Evolutionary conservation across 73 alveolate genomes (phyloP), one percentile per base, ranked within the genome.

Genomic region (Paramecium primaurelia): DNA sequence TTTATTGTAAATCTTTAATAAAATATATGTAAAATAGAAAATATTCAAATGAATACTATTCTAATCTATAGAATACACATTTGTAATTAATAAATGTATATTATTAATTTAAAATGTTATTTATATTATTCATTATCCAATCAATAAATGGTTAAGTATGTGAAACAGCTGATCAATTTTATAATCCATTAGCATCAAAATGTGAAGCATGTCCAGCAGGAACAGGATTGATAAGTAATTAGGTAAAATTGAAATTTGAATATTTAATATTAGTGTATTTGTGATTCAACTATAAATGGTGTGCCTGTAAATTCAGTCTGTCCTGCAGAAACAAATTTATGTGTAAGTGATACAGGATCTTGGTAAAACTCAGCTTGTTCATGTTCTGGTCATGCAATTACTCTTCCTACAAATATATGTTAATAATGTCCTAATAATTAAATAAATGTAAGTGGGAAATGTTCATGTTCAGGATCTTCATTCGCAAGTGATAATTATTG

Each of bases 371-470:
- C 42, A 32, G 47, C 87, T 37, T 73, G 87, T 18, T 37, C 60
- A 12, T 73, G 87, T 73, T 37, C 58, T 73, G 87, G 87, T 37
- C 87, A 73, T 73, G 87, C 87, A 12, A 73, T 73, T 16, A 3
- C 87, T 3, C 18, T 38, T 3, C 37, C 87, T 12, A 73, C 58
- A n/a, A 42, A 44, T 32, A 12, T 49, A 16, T 80, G 91, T 12
- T 36, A 45, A 80, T 80, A 32, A 80, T 80, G 91, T 36, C 91
- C 91, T 25, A 80, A 80, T 47, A 80, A 80, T 45, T 26, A 3
- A 5, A 20, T 47, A 20, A 26, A 28, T 45, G 32, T 28, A n/a
- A 9, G 30, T 18, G 44, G 44, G 20, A 44, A 42, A 45, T 80
- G 91, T 25, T 8, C 64, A 22, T 80, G 91, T 80, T 30, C 71